phyloP scores from a whole-genome alignment of 139 green algal species.

The Asterochloris sp. region DNA sequence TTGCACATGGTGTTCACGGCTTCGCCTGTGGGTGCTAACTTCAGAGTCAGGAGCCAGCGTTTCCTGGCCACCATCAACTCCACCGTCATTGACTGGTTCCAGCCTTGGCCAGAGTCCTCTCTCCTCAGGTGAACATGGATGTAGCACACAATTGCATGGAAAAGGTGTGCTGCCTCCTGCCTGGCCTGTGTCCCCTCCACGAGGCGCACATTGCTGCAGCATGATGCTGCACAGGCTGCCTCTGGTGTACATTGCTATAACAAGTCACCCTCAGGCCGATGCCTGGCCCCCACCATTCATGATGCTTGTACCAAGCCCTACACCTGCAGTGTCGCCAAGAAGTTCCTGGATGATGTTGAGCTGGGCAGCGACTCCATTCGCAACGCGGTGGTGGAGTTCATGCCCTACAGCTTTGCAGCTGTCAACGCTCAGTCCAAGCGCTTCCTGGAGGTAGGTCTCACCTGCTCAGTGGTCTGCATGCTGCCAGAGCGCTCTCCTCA shows the following conservation, averaged over 20 bases:
- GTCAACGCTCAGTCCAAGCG: constrained; percentile 54
- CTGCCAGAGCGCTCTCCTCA: neutral
- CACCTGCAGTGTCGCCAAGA: constrained; percentile 60
- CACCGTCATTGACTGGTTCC: constrained; percentile 89
- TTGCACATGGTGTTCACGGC: constrained; percentile 82
- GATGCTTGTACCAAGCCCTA: neutral
- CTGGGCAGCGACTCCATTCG: constrained; percentile 60
- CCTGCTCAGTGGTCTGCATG: neutral
- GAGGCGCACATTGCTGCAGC: neutral
- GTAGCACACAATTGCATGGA: neutral
- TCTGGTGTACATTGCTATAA: neutral
- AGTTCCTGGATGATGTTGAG: constrained; percentile 80
- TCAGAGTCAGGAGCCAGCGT: constrained; percentile 75
- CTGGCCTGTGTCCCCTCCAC: neutral
- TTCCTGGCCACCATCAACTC: constrained; percentile 88
- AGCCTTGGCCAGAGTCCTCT: constrained; percentile 79
- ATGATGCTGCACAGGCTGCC: neutral
- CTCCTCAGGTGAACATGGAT: constrained; percentile 39
- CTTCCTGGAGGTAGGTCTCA: constrained; percentile 33
- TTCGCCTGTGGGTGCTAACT: constrained; percentile 84
- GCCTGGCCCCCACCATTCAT: neutral
- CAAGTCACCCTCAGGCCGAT: no score
- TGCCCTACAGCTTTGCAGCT: constrained; percentile 77
- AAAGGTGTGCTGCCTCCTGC: no score
- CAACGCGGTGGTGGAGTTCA: constrained; percentile 78